Conservation (phyloP, 83 land plant genomes). For the Picea engelmannii region DNA sequence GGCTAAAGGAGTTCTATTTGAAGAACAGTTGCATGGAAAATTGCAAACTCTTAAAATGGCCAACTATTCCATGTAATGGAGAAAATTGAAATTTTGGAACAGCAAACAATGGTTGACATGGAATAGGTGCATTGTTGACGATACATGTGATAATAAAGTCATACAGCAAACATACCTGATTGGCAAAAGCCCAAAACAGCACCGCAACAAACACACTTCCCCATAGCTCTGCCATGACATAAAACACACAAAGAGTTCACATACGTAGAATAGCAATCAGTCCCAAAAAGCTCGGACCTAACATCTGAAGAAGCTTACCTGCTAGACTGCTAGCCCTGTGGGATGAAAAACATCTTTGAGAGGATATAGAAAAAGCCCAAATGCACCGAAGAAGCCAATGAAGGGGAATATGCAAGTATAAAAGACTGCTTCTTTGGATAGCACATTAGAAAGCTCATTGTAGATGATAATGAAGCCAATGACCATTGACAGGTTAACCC, state of each 20-base stretch:
- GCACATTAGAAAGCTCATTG: not conserved
- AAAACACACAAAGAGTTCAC: too few species aligned
- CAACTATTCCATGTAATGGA: not conserved
- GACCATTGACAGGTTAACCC: conserved; percentile 57
- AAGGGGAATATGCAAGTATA: conserved; percentile 49
- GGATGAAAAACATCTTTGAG: conserved; percentile 45
- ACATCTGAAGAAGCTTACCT: too few species aligned
- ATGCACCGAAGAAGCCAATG: conserved; percentile 14
- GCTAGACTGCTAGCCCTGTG: not conserved
- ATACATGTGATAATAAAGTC: not conserved
- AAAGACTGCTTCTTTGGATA: conserved; percentile 51
- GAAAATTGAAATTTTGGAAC: not conserved
- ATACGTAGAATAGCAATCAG: too few species aligned
- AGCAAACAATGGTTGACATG: not conserved
- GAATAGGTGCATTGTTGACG: too few species aligned
- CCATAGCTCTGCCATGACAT: too few species aligned
- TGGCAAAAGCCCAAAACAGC: too few species aligned
- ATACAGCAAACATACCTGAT: not conserved
- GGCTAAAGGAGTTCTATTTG: not conserved
- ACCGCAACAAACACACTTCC: too few species aligned
- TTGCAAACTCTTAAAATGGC: not conserved
- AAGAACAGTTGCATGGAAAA: not conserved
- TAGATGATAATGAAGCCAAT: conserved; percentile 56
- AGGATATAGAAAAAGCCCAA: conserved; percentile 49
- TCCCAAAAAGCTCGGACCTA: too few species aligned